phyloP scores from a whole-genome alignment of 1,284 basidiomycete genomes.

The Veloporphyrellus conicus region DNA sequence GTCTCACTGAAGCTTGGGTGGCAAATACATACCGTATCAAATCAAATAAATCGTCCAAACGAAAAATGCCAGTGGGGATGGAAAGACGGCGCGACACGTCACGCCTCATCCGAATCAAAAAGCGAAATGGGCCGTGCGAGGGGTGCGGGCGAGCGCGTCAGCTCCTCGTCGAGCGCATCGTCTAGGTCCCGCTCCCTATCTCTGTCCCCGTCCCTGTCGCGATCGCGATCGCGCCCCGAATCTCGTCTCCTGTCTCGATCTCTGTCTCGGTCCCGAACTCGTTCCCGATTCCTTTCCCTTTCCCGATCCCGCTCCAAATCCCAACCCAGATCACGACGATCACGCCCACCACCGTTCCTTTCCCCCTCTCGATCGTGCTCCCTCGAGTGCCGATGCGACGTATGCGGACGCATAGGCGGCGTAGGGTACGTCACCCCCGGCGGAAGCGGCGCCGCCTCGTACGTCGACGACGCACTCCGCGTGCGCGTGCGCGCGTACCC shows the following conservation, averaged over 20 bases:
- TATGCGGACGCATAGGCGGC: slow-evolving; percentile 27
- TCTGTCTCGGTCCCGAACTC: slow-evolving; percentile 1
- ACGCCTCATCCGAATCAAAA: slow-evolving; percentile 28
- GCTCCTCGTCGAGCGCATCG: slow-evolving; percentile 11
- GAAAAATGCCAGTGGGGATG: too few species aligned
- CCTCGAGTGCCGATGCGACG: slow-evolving; percentile 22
- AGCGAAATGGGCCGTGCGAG: slow-evolving; percentile 31
- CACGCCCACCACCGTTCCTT: too few species aligned
- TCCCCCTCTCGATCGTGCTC: slow-evolving; percentile 6
- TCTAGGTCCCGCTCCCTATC: slow-evolving; percentile 4
- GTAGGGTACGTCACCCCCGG: slow-evolving; percentile 30
- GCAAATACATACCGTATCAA: too few species aligned
- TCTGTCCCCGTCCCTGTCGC: slow-evolving; percentile 1
- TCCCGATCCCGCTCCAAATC: slow-evolving; percentile 2
- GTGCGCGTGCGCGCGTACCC: slow-evolving; percentile 11
- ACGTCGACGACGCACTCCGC: slow-evolving; percentile 17
- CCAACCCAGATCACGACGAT: too few species aligned
- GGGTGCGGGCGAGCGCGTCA: slow-evolving; percentile 28
- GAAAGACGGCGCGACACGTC: too few species aligned
- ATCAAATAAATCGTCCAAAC: too few species aligned
- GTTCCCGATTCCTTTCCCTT: not conserved
- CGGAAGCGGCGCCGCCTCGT: slow-evolving; percentile 35
- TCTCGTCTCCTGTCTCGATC: too few species aligned
- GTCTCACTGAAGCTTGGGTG: too few species aligned
- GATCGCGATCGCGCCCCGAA: too few species aligned